A percentile compares a stretch with the other conserved stretches of the same genome.
Evolutionary conservation across 2,329 filamentous ascomycete species (phyloP).

Genomic region (Fusarium sp.): DNA sequence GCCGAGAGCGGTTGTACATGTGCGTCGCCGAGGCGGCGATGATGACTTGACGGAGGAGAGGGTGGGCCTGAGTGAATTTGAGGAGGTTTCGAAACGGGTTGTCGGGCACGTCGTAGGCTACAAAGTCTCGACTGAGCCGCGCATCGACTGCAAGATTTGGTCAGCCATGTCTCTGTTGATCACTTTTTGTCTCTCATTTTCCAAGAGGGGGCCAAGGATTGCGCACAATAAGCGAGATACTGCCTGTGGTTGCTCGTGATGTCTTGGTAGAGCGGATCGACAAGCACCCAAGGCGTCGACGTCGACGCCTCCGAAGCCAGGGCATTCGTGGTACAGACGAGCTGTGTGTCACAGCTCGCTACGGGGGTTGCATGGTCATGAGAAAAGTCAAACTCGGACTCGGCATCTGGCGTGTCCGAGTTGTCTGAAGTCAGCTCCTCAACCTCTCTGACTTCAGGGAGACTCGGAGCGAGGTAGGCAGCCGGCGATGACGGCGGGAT

Average conservation of each 20-base stretch:
- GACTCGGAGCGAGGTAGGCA: constrained; percentile 20
- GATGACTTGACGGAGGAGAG: constrained; percentile 59
- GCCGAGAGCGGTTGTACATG: constrained; percentile 56
- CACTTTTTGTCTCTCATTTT: background rate
- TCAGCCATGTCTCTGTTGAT: constrained; percentile 34
- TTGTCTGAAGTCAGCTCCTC: constrained; percentile 27
- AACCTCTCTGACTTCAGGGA: constrained; percentile 25
- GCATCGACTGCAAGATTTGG: constrained; percentile 53
- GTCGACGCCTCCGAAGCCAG: constrained; percentile 36
- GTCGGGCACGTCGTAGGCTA: constrained; percentile 57
- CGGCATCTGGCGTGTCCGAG: constrained; percentile 26
- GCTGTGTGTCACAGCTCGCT: constrained; percentile 41
- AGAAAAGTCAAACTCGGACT: constrained; percentile 15
- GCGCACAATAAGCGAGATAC: constrained; percentile 57
- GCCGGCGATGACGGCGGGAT: constrained; percentile 26
- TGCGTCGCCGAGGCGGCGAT: constrained; percentile 62
- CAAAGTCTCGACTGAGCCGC: constrained; percentile 65
- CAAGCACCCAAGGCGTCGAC: constrained; percentile 53
- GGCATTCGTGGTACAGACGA: constrained; percentile 42
- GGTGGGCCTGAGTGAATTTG: constrained; percentile 54
- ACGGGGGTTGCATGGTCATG: constrained; percentile 30
- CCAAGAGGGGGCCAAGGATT: background rate
- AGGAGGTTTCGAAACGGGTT: constrained; percentile 62
- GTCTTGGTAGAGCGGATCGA: constrained; percentile 63
- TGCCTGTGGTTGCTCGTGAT: constrained; percentile 59